Evolutionary conservation across 345 rosid species (phyloP), one percentile per base, ranked within the genome.

Genomic region (Combretum micranthum): DNA sequence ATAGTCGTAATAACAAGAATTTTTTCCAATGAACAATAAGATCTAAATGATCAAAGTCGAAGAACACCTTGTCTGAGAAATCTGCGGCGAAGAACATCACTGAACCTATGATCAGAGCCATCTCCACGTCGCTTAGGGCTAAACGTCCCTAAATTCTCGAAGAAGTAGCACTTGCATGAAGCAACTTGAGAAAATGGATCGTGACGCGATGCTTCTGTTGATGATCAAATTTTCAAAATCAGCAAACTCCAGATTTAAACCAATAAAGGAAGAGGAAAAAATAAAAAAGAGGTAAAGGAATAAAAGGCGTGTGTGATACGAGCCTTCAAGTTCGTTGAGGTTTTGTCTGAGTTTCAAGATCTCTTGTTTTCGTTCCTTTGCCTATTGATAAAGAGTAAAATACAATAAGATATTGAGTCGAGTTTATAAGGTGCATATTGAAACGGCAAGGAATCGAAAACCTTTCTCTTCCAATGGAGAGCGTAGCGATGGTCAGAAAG

Each of bases 401-500:
- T 20, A 50, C 21, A 20, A 13, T 50, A 13, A 50, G 32, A 2
- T 50, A 4, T 32, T 11, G 39, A 7, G 9, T 5, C 39, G 39
- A 32, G 39, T 32, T 32, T 32, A 32, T 32, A 4, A 32, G 10
- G 15, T 15, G 15, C 15, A 10, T 50, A 26, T 6, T 6, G 32
- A 42, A 16, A 44, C 2, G 20, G 17, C 37, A 51, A 50, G 14
- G 14, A 37, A 44, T 9, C 25, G 66, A 57, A 47, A 25, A 87
- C 99, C 96, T 93, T 93, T 42, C 76, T 85, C 82, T 85, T 89
- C 97, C 96, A 93, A 44, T 85, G 89, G 56, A 81, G 79, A 55
- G 76, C 80, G 19, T 83, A 81, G 26, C 87, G 50, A 39, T 77
- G 67, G 16, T 74, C 62, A 61, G 75, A 44, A 63, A 26, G 32